Base-by-base conservation (phyloP, 768 basidiomycete genomes). In the Lactarius quietus region DNA sequence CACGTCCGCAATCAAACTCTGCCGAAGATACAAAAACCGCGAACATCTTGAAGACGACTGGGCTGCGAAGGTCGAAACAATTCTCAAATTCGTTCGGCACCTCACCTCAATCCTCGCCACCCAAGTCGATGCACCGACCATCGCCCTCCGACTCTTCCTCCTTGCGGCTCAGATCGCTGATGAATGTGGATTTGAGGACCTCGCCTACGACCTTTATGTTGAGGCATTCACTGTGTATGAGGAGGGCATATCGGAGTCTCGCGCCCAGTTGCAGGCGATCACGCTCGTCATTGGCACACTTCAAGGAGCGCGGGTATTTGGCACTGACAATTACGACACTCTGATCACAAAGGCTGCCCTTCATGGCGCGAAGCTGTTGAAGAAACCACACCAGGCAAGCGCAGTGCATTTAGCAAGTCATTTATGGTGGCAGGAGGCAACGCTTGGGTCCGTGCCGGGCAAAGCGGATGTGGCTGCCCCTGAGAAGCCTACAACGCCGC, bases 141-240 rank as follows among this genome's bases (percentile, higher is more conserved):
- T 93, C 64, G 95, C 95, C 7, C 85, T 99, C 7, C 90, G 95
- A 0, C 82, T 98, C 1, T 98, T 96, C 84, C 87, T 99, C 31
- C 89, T 98, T 67, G 90, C 96, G 0, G 95, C 97, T 0, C 94
- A 98, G 75, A 90, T 97, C 33, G 86, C 96, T 0, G 96, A 97
- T 72, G 93, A 96, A 73, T 93, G 93, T 64, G 92, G 88, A 0
- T 93, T 98, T 70, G 95, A 97, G 76, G 95, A 98, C 74, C 86
- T 98, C 65, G 87, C 93, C 18, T 99, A 99, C 74, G 96, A 99
- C 74, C 88, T 98, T 70, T 98, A 95, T 72, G 97, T 98, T 17
- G 95, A 98, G 74, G 93, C 95, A 0, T 98, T 99, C 75, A 94
- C 89, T 31, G 94, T 98, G 15, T 98, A 99, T 77, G 97, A 99